Evolutionary conservation across 2,329 filamentous ascomycete genomes (phyloP), one percentile per base, ranked within the genome.

Genomic region (Neoarthrinium moseri): DNA sequence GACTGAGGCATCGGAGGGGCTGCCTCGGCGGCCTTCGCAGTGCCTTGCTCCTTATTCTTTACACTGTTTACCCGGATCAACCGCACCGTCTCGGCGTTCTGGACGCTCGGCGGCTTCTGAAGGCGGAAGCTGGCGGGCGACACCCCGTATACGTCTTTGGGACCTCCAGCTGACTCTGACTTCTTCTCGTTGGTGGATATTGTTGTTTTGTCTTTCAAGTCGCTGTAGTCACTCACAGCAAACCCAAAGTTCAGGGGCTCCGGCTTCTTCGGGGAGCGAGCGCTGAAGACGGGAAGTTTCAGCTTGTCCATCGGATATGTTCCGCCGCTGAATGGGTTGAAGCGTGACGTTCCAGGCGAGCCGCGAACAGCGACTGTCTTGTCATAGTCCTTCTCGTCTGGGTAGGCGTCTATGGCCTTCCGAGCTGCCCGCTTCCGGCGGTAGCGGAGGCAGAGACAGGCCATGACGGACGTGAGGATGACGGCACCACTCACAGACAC

Each of bases 21-120:
- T 43, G 18, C 22, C 15, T 27, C 42, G 20, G 22, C 10, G 8
- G n/a, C 24, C 15, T 24, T 27, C 30, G 33, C n/a, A 21, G 17
- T 17, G 12, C n/a, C 27, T 21, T 2, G 17, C 27, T 48, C 46
- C 15, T 44, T 40, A 21, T 26, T 44, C 33, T 60, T 62, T 23
- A 47, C 46, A 35, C 52, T 62, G 24, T 55, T 52, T 13, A 63
- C 59, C 45, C 59, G 54, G 34, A 63, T 62, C 23, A 64, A 48
- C 13, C 59, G 58, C 13, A 63, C 60, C 23, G 53, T 55, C 8
- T 54, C 61, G 18, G 59, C 60, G 22, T 53, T 58, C 27, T 51
- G 51, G 29, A 63, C n/a, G 22, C 42, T 57, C 17, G 50, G 52
- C 21, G 54, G 51, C 42, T 60, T 61, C 38, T 64, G 56, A 24